Evolutionary conservation across 176 grass and related monocot genomes (phyloP).

Genomic region (Coix lacrymajobi): DNA sequence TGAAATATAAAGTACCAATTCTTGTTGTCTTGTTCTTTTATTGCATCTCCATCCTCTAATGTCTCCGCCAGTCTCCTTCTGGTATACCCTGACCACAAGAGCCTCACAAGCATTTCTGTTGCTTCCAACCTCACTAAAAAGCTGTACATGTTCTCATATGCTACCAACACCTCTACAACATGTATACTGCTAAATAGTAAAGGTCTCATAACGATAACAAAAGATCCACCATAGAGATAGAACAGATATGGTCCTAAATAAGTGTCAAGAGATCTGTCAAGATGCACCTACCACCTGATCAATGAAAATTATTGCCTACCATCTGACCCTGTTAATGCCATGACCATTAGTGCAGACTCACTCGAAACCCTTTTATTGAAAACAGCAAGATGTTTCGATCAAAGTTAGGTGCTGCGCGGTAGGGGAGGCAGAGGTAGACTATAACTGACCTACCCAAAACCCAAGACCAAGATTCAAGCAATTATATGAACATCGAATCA

Average conservation of each 20-base stretch:
- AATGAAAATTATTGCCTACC: neutral
- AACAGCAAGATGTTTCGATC: neutral
- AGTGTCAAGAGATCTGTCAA: neutral
- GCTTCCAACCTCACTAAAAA: conserved; percentile 1
- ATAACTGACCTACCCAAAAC: conserved; percentile 2
- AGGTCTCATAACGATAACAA: neutral
- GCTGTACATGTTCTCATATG: conserved; percentile 1
- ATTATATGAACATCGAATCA: conserved; percentile 11
- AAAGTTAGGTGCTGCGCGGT: neutral
- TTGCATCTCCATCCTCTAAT: neutral
- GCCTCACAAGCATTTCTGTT: conserved; percentile 7
- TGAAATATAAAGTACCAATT: neutral
- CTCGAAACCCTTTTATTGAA: neutral
- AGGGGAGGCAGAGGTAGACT: neutral
- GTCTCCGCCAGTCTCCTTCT: neutral
- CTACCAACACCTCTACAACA: neutral
- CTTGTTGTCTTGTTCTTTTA: neutral
- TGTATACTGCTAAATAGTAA: conserved; percentile 3
- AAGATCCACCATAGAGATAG: neutral
- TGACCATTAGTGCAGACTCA: conserved; percentile 4
- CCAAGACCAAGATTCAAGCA: conserved; percentile 16
- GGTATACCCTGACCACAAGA: conserved; percentile 11
- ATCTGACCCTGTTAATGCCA: neutral
- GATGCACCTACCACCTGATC: conserved; percentile 8
- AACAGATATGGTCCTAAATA: neutral